These are phyloP conservation scores for Aspergillus quadrilineatus DNA, from an alignment of 2,329 filamentous ascomycete genomes.

Conservation along the genomic window DNA sequence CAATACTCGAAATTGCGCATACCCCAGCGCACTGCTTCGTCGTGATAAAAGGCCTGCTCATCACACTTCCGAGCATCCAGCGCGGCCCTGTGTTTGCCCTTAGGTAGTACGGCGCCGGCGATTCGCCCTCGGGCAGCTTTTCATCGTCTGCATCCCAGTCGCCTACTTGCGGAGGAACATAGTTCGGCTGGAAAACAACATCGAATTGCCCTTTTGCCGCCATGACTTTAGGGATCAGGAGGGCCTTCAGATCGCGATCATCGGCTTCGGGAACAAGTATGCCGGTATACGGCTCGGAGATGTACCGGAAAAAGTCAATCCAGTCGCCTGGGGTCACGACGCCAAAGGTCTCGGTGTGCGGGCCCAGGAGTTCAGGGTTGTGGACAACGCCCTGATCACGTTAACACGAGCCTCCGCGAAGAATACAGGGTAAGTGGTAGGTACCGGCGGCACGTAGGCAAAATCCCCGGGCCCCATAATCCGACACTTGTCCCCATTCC, in stretches of 20 bases:
- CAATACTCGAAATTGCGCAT: conserved; percentile 56
- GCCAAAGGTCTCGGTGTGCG: conserved; percentile 56
- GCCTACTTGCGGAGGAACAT: conserved; percentile 44
- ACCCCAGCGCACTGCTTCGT: conserved; percentile 46
- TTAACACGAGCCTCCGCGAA: background rate
- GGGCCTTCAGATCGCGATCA: conserved; percentile 50
- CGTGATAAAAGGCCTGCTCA: conserved; percentile 48
- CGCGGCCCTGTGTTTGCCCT: conserved; percentile 46
- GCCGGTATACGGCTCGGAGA: conserved; percentile 54
- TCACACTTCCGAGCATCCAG: conserved; percentile 36
- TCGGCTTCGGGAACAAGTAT: conserved; percentile 54
- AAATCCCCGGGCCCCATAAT: conserved; percentile 58
- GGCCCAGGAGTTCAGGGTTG: conserved; percentile 55
- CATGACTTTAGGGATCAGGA: conserved; percentile 57
- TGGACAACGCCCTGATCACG: conserved; percentile 45
- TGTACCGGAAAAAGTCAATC: conserved; percentile 61
- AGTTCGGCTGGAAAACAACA: conserved; percentile 54
- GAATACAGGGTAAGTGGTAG: conserved; percentile 8
- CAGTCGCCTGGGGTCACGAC: conserved; percentile 59
- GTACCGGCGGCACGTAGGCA: conserved; percentile 57
- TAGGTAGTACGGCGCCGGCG: conserved; percentile 53
- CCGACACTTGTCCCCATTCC: conserved; percentile 57
- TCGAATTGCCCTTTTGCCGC: conserved; percentile 57
- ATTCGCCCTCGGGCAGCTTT: conserved; percentile 21
- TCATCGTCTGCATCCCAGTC: conserved; percentile 29